Evolutionary conservation across 306 rosid genomes (phyloP).

Genomic region (Styphnolobium japonicum): DNA sequence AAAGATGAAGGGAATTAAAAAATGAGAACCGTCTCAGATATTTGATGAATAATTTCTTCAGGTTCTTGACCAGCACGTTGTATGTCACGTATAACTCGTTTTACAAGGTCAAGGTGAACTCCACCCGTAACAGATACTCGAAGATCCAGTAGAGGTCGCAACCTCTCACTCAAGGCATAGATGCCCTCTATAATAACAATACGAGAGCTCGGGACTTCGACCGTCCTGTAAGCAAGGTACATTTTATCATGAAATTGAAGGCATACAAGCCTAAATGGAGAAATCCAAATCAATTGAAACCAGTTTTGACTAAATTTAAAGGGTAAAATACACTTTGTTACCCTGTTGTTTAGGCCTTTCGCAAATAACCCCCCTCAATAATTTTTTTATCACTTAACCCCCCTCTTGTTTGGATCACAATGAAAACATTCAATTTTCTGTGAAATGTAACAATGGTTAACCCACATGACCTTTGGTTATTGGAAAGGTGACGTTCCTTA

Average conservation of each 20-base stretch:
- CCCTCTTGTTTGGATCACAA: too few relatives aligned
- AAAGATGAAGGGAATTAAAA: constrained; percentile 19
- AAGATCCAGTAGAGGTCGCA: constrained; percentile 89
- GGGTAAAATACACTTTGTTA: too few relatives aligned
- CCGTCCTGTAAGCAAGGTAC: constrained; percentile 66
- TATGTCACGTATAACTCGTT: constrained; percentile 92
- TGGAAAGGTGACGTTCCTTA: too few relatives aligned
- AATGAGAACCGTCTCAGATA: constrained; percentile 84
- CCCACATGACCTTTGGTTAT: too few relatives aligned
- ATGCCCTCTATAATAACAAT: constrained; percentile 96
- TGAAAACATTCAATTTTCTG: too few relatives aligned
- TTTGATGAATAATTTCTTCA: constrained; percentile 98
- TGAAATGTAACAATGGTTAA: too few relatives aligned
- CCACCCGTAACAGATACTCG: constrained; percentile 98
- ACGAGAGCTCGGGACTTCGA: constrained; percentile 86
- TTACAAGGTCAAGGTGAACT: constrained; percentile 98
- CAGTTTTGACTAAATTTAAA: constrained; percentile 2
- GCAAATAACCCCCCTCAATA: too few relatives aligned
- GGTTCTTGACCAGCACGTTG: constrained; percentile 99
- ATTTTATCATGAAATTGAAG: constrained; percentile 10
- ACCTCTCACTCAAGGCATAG: constrained; percentile 91
- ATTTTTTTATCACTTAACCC: too few relatives aligned
- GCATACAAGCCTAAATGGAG: background rate
- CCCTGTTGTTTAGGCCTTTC: too few relatives aligned
- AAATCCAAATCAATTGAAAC: background rate